phyloP scores from a whole-genome alignment of 768 basidiomycete species.

The Boletus huronensis region DNA sequence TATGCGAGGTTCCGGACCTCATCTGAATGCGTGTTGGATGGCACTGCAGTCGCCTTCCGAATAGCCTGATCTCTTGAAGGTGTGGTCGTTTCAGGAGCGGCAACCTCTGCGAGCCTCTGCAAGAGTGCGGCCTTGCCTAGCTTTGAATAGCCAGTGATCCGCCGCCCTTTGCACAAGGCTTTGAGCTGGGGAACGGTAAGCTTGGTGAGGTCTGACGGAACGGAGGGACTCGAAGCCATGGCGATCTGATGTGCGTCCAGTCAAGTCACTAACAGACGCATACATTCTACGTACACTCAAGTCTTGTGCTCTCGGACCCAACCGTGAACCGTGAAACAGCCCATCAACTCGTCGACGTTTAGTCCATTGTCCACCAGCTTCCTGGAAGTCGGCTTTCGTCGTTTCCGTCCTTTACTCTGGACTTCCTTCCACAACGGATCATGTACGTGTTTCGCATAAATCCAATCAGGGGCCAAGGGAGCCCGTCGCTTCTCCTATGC shows the following conservation, averaged over 20 bases:
- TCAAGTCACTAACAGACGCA: background rate
- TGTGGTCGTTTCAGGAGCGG: background rate
- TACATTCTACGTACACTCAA: background rate
- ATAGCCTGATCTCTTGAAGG: background rate
- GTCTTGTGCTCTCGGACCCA: conserved; percentile 16
- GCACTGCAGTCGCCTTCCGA: background rate
- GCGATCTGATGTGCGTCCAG: background rate
- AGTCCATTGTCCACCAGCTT: conserved; percentile 14
- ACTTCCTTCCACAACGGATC: conserved; percentile 18
- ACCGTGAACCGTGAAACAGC: conserved; percentile 11
- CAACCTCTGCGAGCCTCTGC: conserved; percentile 36
- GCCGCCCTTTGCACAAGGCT: conserved; percentile 61
- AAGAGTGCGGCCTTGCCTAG: conserved; percentile 57
- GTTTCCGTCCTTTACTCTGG: conserved; percentile 7
- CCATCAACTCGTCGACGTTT: conserved; percentile 16
- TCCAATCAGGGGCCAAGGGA: conserved; percentile 26
- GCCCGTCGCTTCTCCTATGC: conserved; percentile 14
- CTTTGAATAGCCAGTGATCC: conserved; percentile 64
- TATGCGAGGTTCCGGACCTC: background rate
- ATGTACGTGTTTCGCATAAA: conserved; percentile 14
- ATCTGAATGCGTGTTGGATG: background rate
- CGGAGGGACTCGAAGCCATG: conserved; percentile 10
- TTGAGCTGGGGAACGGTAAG: conserved; percentile 64
- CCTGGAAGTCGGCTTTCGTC: conserved; percentile 12
- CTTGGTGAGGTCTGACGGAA: conserved; percentile 25